phyloP scores from a whole-genome alignment of 345 rosid species.

The Stellera chamaejasme region DNA sequence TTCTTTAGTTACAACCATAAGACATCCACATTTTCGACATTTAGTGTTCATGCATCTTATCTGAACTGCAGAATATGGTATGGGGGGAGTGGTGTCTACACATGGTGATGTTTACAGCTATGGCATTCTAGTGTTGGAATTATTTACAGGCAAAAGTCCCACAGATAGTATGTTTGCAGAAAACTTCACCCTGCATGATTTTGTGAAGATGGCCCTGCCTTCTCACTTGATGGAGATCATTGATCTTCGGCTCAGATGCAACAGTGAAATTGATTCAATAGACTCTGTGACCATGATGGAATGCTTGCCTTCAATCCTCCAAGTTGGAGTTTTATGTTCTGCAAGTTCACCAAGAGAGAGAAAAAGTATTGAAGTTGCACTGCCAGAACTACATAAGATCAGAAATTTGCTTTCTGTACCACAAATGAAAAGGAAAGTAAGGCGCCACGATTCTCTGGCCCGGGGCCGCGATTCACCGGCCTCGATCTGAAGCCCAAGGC shows the following conservation, averaged over 20 bases:
- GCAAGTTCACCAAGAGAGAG: not conserved
- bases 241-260: not conserved
- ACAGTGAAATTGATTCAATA: not conserved
- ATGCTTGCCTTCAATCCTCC: not conserved
- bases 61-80: constrained; percentile 6
- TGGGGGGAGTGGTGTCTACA: constrained; percentile 5
- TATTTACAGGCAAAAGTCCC: constrained; percentile 3
- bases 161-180: not conserved
- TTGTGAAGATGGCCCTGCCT: not conserved
- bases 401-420: constrained; percentile 4
- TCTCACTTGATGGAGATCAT: not conserved
- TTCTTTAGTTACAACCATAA: too few species aligned
- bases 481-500: too few species aligned
- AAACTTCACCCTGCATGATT: constrained; percentile 1
- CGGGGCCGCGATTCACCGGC: too few species aligned
- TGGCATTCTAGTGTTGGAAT: constrained; percentile 5
- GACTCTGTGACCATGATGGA: not conserved
- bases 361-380: not conserved
- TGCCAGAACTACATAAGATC: not conserved
- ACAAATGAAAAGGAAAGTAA: not conserved
- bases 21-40: too few species aligned
- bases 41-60: too few species aligned
- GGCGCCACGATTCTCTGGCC: too few species aligned
- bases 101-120: constrained; percentile 9
- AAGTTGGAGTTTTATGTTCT: constrained; percentile 3